Base-by-base conservation (phyloP, 345 rosid genomes). In the Ceriops zippeliana region DNA sequence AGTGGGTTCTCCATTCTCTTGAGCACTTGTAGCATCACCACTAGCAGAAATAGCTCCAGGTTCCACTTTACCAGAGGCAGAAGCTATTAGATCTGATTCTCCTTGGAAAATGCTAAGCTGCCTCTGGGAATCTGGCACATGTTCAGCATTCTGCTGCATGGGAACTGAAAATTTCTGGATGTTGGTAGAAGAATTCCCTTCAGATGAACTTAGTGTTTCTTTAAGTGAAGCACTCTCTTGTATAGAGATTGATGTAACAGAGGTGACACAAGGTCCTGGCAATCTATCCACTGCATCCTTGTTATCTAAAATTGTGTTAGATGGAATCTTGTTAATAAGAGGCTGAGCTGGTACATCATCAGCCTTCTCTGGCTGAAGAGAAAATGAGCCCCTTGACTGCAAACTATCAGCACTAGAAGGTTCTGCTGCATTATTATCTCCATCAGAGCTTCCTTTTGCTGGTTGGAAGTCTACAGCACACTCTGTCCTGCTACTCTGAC, bases 301-400 rank as follows among this genome's bases (percentile, higher is more conserved):
- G 72, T 61, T 66, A 49, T 74, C 78, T 15, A 75, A 52, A 35
- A 42, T 69, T 71, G 62, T 15, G 4, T 52, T 66, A 16, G 83
- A 74, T 53, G 59, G 61, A 38, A 38, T 52, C 66, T 80, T 70
- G 70, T 34, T 73, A 69, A 67, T 78, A 56, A 61, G 59, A 52
- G 74, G 70, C 77, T 80, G 81, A 76, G 37, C 58, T 65, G 56
- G 78, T 61, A 68, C 72, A 78, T 74, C 85, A 75, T 79, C 82
- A 63, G 52, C 63, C 16, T 74, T 73, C 63, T 76, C 84, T 58
- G 74, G 58, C 61, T 70, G 83, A 64, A 63, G 70, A 74, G 53
- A 76, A 74, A 68, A 85, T 32, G 86, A 74, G 72, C 58, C 71
- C 56, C 70, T 76, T 37, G 72, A 76, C 59, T 71, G 79, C 79